Evolutionary conservation across 257 asterid genomes (phyloP).

Genomic region (Solanum pennellii): DNA sequence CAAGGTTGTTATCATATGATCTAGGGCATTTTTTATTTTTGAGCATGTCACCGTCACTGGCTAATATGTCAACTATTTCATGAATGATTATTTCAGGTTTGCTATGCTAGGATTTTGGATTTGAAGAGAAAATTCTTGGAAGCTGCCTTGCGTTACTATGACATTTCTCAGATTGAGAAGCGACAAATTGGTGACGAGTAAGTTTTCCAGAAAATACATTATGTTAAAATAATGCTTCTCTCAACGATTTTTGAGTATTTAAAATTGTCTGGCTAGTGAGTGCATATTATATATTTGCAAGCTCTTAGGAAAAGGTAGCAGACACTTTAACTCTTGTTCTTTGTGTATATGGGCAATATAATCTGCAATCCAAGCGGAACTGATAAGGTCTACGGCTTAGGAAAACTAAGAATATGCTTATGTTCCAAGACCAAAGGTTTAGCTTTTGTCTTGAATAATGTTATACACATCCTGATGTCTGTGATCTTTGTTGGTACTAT

Average conservation of each 20-base stretch:
- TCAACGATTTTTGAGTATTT: background rate
- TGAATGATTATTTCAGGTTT: constrained; percentile 44
- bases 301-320: background rate
- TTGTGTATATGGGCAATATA: background rate
- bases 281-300: background rate
- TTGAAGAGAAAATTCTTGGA: constrained; percentile 94
- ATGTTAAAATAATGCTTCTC: background rate
- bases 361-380: background rate
- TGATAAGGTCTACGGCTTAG: background rate
- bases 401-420: background rate
- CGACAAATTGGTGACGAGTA: constrained; percentile 95
- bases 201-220: constrained; percentile 9
- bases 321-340: background rate
- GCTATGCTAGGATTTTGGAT: constrained; percentile 94
- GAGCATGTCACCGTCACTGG: background rate
- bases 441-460: background rate
- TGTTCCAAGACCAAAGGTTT: background rate
- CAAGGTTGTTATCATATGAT: constrained; percentile 39
- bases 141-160: constrained; percentile 98
- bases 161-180: constrained; percentile 94
- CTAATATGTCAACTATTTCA: background rate
- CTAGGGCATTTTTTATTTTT: background rate
- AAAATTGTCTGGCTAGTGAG: background rate
- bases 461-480: background rate
- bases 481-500: background rate